These are phyloP conservation scores for Wickerhamiella nectarea DNA, from an alignment of 805 yeast species.

Conservation along the genomic window DNA sequence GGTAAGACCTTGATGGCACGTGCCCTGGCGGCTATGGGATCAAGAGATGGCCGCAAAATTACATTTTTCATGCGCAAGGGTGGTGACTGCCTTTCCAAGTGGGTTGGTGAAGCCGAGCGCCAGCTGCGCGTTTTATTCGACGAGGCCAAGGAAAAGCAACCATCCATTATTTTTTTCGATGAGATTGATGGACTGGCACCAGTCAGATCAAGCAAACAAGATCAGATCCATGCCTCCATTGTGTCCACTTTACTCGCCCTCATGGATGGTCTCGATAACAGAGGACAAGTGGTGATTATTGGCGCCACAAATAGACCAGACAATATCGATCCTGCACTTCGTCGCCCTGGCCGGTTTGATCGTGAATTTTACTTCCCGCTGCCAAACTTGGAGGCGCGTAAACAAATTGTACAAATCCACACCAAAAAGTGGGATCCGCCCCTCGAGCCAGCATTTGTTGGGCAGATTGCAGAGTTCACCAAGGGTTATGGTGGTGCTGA, in stretches of 20 bases:
- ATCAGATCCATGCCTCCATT: constrained; percentile 94
- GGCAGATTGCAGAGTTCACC: constrained; percentile 61
- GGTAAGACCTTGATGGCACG: constrained; percentile 98
- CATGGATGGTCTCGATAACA: constrained; percentile 98
- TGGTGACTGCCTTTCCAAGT: constrained; percentile 89
- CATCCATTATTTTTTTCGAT: constrained; percentile 90
- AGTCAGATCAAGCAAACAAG: constrained; percentile 92
- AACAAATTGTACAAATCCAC: constrained; percentile 68
- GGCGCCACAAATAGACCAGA: constrained; percentile 98
- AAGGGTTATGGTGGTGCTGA: constrained; percentile 99
- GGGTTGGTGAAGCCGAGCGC: constrained; percentile 99
- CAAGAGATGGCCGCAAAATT: constrained; percentile 65
- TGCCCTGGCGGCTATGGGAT: constrained; percentile 90
- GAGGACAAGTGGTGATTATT: constrained; percentile 95
- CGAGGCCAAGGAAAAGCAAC: constrained; percentile 92
- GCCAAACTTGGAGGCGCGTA: constrained; percentile 70
- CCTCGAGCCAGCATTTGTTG: constrained; percentile 41
- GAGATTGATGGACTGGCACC: constrained; percentile 98
- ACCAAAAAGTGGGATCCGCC: constrained; percentile 83
- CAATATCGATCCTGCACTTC: constrained; percentile 92
- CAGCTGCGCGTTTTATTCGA: constrained; percentile 82
- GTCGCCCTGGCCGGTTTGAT: constrained; percentile 96
- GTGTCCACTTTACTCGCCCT: constrained; percentile 88
- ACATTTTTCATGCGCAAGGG: constrained; percentile 98
- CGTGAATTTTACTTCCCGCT: constrained; percentile 92